A percentile compares a stretch with the other conserved stretches of the same genome.
Conservation (phyloP, 2,329 filamentous ascomycete genomes). For the Colletotrichum tropicale region DNA sequence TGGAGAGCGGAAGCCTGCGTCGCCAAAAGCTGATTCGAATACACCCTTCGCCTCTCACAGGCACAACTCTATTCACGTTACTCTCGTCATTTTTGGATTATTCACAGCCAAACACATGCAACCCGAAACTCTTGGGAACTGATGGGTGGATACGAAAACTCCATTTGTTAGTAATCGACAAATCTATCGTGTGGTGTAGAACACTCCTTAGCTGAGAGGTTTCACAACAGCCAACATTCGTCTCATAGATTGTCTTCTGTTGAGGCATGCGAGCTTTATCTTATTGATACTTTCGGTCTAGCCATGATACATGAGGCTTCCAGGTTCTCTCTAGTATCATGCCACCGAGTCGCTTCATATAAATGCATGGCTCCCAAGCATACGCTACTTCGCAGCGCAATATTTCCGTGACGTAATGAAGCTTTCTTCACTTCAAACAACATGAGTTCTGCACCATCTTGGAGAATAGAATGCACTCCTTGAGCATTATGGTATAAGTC, state of each 20-base stretch:
- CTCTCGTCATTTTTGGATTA: no score
- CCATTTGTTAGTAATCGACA: neutral
- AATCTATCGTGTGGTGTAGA: neutral
- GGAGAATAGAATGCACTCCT: neutral
- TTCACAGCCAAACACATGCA: neutral
- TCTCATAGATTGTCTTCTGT: neutral
- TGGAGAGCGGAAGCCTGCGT: fast-evolving
- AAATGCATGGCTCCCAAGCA: neutral
- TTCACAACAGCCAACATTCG: neutral
- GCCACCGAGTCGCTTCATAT: neutral
- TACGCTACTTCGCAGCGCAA: neutral
- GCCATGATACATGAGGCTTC: neutral
- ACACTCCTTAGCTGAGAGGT: neutral
- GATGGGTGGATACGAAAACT: fast-evolving
- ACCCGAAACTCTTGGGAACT: neutral
- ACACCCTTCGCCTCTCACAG: fast-evolving
- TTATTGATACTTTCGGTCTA: fast-evolving
- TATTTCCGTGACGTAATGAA: fast-evolving
- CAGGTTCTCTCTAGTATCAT: neutral
- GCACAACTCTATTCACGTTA: no score
- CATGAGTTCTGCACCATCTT: neutral
- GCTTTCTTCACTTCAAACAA: neutral
- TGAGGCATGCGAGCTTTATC: neutral
- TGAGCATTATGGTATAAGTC: neutral
- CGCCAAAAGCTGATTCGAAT: neutral